phyloP scores from a whole-genome alignment of 148 eudicot genomes.

The Vaccinium corymbosum region DNA sequence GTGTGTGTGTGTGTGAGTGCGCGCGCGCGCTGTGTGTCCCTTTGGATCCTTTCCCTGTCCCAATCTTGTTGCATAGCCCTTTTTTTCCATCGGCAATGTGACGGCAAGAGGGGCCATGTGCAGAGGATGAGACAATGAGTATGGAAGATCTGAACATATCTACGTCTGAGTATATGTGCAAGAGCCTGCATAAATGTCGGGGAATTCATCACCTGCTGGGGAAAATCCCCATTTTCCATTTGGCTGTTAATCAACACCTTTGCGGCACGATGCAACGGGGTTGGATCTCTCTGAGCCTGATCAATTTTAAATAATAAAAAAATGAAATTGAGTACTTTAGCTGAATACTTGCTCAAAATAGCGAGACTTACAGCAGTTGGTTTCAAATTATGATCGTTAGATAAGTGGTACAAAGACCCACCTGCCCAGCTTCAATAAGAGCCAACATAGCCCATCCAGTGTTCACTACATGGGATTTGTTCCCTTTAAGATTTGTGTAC shows the following conservation, averaged over 20 bases:
- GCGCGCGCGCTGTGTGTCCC: no score
- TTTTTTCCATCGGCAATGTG: no score
- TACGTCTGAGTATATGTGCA: neutral
- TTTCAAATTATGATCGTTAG: neutral
- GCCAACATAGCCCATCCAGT: constrained; percentile 44
- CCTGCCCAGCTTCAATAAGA: constrained; percentile 42
- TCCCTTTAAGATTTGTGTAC: constrained; percentile 35
- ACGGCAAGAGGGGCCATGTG: no score
- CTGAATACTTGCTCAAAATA: neutral
- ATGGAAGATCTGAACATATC: no score
- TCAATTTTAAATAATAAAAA: neutral
- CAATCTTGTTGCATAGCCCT: no score
- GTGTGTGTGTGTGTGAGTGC: no score
- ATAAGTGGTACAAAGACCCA: neutral
- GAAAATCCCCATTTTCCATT: neutral
- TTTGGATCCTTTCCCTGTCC: no score
- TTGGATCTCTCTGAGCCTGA: neutral
- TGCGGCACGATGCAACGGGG: neutral
- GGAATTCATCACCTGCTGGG: neutral
- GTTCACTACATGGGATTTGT: constrained; percentile 33
- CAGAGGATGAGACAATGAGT: no score
- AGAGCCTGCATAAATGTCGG: neutral
- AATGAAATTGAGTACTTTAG: neutral
- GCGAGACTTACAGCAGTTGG: neutral
- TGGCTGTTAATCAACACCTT: neutral